Percentiles rank a stretch among this genome's conserved stretches.
These are phyloP conservation scores for Anisogramma anomala DNA, from an alignment of 2,329 filamentous ascomycete genomes.

Conservation along the genomic window DNA sequence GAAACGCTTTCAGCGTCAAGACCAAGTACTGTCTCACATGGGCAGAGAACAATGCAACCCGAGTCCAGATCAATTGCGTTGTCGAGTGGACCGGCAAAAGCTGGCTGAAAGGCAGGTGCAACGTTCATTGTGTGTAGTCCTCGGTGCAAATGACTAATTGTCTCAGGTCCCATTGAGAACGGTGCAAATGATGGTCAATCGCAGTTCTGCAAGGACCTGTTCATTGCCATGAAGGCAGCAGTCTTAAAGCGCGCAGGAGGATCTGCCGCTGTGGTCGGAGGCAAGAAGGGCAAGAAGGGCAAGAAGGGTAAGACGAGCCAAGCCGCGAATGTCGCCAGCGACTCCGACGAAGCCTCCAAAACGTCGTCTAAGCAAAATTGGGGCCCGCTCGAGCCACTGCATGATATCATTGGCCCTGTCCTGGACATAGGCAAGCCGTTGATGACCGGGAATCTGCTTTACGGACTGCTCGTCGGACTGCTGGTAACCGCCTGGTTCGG, in stretches of 20 bases:
- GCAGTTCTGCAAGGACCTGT: conserved; percentile 69
- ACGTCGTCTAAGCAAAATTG: conserved; percentile 43
- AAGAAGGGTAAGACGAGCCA: conserved; percentile 38
- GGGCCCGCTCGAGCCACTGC: conserved; percentile 73
- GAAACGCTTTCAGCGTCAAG: conserved; percentile 82
- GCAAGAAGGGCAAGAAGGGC: conserved; percentile 52
- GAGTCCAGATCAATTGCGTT: conserved; percentile 75
- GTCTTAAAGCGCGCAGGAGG: conserved; percentile 50
- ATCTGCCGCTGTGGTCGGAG: conserved; percentile 33
- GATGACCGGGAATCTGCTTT: conserved; percentile 64
- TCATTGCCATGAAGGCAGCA: conserved; percentile 60
- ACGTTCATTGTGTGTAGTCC: no score
- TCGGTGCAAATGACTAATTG: neutral
- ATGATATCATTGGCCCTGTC: conserved; percentile 56
- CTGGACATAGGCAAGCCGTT: conserved; percentile 58
- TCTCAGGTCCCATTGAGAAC: conserved; percentile 81
- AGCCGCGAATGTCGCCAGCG: conserved; percentile 32
- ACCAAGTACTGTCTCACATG: conserved; percentile 92
- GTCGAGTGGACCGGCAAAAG: conserved; percentile 97
- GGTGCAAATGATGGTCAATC: conserved; percentile 83
- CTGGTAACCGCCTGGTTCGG: conserved; percentile 66
- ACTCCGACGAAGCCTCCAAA: conserved; percentile 30
- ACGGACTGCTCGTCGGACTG: conserved; percentile 61
- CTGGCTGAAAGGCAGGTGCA: conserved; percentile 78
- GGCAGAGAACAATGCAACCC: conserved; percentile 76